Percentiles rank a stretch among this genome's conserved stretches.
Conservation (phyloP, 805 yeast species). For the Suhomyces emberorum region DNA sequence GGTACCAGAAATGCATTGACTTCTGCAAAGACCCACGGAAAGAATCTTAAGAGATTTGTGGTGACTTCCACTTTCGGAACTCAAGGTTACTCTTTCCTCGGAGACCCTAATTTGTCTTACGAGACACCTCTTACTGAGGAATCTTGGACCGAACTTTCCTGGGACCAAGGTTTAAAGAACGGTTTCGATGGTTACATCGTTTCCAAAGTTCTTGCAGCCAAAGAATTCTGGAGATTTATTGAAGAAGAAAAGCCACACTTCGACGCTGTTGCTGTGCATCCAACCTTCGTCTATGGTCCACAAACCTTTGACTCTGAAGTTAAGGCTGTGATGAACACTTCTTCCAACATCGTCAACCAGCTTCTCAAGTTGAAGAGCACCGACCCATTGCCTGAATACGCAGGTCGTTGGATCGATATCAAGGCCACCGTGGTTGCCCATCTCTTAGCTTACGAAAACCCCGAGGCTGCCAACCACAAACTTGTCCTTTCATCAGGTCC, state of each 20-base stretch:
- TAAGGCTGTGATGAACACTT: constrained; percentile 8
- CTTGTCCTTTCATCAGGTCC: constrained; percentile 14
- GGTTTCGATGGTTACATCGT: constrained; percentile 48
- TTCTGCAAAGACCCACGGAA: constrained; percentile 16
- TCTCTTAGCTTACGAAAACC: constrained; percentile 35
- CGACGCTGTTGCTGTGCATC: constrained; percentile 28
- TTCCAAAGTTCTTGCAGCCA: constrained; percentile 61
- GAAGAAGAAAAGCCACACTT: constrained; percentile 24
- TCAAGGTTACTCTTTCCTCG: constrained; percentile 11
- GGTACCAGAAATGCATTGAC: constrained; percentile 28
- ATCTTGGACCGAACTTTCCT: constrained; percentile 52
- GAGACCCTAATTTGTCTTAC: constrained; percentile 18
- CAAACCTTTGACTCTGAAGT: constrained; percentile 32
- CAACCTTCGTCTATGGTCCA: constrained; percentile 41
- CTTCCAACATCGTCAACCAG: constrained; percentile 15
- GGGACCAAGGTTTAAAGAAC: constrained; percentile 44
- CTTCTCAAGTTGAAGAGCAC: constrained; percentile 14
- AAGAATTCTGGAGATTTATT: constrained; percentile 57
- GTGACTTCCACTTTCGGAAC: constrained; percentile 25
- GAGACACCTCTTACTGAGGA: constrained; percentile 39
- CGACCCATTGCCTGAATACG: constrained; percentile 9
- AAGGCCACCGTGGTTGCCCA: constrained; percentile 49
- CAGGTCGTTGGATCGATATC: constrained; percentile 29
- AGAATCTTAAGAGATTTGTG: constrained; percentile 17
- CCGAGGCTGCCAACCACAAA: constrained; percentile 11